Conservation (phyloP, 306 rosid genomes). For the Delonix regia region DNA sequence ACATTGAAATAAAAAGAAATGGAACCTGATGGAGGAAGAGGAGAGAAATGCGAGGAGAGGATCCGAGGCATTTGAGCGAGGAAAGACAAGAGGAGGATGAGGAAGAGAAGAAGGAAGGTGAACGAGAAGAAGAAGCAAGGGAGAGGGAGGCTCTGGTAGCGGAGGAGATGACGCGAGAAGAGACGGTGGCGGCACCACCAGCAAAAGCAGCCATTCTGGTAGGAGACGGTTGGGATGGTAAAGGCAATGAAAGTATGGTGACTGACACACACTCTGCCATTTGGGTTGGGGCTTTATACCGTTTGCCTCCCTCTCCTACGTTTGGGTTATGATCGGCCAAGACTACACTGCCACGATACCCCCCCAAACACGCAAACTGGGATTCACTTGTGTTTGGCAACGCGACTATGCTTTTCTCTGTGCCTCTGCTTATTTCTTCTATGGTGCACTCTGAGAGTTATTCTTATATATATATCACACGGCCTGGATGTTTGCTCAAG, state of each 20-base stretch:
- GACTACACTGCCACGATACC: not conserved
- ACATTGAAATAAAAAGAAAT: not conserved
- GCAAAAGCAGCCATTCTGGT: constrained; percentile 51
- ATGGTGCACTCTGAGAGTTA: not conserved
- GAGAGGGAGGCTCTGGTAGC: constrained; percentile 51
- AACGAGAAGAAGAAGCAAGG: constrained; percentile 37
- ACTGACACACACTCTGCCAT: constrained; percentile 58
- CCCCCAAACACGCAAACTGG: not conserved
- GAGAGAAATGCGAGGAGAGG: constrained; percentile 72
- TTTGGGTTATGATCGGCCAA: constrained; percentile 43
- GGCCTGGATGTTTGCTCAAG: not conserved
- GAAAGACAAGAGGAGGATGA: constrained; percentile 27
- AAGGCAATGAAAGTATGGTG: constrained; percentile 43
- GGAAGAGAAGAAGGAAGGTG: constrained; percentile 22
- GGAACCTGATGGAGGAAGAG: constrained; percentile 70
- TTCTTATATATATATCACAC: not conserved
- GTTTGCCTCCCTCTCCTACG: constrained; percentile 1
- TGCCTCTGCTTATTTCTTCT: not conserved
- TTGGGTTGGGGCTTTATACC: constrained; percentile 21
- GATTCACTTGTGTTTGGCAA: not conserved
- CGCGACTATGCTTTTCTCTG: not conserved
- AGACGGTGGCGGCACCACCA: constrained; percentile 44
- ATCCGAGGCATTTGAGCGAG: constrained; percentile 50
- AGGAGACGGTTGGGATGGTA: constrained; percentile 41
- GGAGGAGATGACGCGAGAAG: constrained; percentile 58